These are phyloP conservation scores for Citrus reticulata DNA, from an alignment of 345 rosid genomes.

Conservation along the genomic window DNA sequence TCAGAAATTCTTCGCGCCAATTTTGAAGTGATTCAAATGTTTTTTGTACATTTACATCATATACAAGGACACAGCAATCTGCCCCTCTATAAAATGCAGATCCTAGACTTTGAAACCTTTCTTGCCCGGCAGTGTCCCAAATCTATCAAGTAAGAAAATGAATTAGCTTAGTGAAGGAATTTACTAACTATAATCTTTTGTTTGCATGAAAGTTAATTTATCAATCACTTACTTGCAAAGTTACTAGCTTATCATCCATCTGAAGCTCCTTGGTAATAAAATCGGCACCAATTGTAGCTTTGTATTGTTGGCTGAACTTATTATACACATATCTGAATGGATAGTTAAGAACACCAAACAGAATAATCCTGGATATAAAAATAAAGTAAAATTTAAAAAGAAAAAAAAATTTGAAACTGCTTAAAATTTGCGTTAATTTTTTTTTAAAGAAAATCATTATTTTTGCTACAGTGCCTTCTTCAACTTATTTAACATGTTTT, in stretches of 20 bases:
- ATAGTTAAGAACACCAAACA: background rate
- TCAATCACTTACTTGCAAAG: constrained; percentile 59
- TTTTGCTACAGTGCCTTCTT: too few relatives aligned
- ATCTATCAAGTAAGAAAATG: constrained; percentile 34
- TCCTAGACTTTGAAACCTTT: constrained; percentile 85
- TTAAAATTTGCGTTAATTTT: too few relatives aligned
- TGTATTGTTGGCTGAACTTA: constrained; percentile 66
- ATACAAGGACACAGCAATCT: constrained; percentile 80
- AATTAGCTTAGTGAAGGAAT: background rate
- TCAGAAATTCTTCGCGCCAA: constrained; percentile 75
- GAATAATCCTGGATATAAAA: too few relatives aligned
- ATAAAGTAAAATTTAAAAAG: too few relatives aligned
- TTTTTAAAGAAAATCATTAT: too few relatives aligned
- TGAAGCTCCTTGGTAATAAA: constrained; percentile 86
- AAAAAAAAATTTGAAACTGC: too few relatives aligned
- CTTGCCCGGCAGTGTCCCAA: constrained; percentile 99
- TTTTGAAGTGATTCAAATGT: constrained; percentile 63
- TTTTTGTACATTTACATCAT: constrained; percentile 58
- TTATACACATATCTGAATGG: constrained; percentile 72
- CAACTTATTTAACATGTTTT: too few relatives aligned
- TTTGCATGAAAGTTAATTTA: background rate
- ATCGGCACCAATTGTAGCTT: constrained; percentile 94
- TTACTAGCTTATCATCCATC: constrained; percentile 67
- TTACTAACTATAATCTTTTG: background rate
- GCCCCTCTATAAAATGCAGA: constrained; percentile 89